Evolutionary conservation across 768 basidiomycete genomes (phyloP).

Genomic region (Serpula lacrymans): DNA sequence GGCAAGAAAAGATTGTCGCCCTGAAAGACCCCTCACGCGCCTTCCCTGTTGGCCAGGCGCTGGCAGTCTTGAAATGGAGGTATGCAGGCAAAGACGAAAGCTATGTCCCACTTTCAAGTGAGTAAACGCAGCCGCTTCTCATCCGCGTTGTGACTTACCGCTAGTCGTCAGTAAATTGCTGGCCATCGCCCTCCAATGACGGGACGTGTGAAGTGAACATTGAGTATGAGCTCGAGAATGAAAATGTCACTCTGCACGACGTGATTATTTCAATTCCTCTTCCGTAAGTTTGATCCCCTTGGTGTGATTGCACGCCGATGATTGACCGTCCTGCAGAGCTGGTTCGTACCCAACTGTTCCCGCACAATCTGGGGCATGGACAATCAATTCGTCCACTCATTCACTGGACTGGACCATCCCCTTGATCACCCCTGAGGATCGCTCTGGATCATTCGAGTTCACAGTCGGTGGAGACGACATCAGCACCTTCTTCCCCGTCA

Average conservation of each 20-base stretch:
- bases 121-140: constrained; percentile 23
- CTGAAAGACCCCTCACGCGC: constrained; percentile 79
- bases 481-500: constrained; percentile 89
- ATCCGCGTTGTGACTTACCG: constrained; percentile 1
- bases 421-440: constrained; percentile 55
- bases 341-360: constrained; percentile 86
- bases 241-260: constrained; percentile 75
- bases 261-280: constrained; percentile 89
- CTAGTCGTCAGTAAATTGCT: constrained; percentile 76
- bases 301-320: constrained; percentile 4
- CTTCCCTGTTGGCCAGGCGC: constrained; percentile 85
- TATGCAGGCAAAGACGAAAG: constrained; percentile 89
- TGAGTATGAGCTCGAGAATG: constrained; percentile 94
- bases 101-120: constrained; percentile 87
- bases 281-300: constrained; percentile 55
- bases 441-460: constrained; percentile 89
- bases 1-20: constrained; percentile 64
- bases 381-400: constrained; percentile 74
- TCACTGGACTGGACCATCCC: constrained; percentile 85
- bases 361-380: constrained; percentile 75
- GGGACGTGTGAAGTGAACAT: constrained; percentile 95
- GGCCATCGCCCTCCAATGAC: constrained; percentile 90
- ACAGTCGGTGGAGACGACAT: constrained; percentile 80
- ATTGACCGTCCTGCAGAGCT: constrained; percentile 36
- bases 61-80: constrained; percentile 92